phyloP scores from a whole-genome alignment of 805 yeast species.

The Lipomyces lipofer region DNA sequence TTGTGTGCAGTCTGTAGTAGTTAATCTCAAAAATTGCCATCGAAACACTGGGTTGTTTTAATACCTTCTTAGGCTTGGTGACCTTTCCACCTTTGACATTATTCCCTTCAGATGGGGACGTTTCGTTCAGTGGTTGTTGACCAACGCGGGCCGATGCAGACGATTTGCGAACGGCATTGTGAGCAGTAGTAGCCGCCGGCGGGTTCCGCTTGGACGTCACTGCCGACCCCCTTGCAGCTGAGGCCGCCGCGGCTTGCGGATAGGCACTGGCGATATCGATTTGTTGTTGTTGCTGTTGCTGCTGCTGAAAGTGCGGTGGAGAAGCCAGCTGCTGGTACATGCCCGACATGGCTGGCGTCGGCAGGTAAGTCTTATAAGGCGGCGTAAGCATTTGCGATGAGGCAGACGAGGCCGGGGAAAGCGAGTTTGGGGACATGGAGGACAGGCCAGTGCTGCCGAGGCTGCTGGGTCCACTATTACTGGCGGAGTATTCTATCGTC shows the following conservation, averaged over 20 bases:
- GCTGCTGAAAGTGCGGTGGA: background rate
- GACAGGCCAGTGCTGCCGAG: slow-evolving; percentile 1
- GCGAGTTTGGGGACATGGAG: slow-evolving; percentile 17
- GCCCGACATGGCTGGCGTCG: slow-evolving; percentile 16
- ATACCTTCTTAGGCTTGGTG: slow-evolving; percentile 38
- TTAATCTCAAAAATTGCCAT: background rate
- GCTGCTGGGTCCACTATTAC: background rate
- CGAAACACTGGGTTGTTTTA: background rate
- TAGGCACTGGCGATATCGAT: background rate
- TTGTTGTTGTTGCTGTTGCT: slow-evolving; percentile 1
- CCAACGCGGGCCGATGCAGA: slow-evolving; percentile 4
- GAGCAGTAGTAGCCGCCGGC: slow-evolving; percentile 5
- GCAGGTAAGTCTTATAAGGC: slow-evolving; percentile 12
- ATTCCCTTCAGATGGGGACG: slow-evolving; percentile 13
- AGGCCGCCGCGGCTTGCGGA: background rate
- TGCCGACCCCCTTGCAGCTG: background rate
- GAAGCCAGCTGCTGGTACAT: slow-evolving; percentile 5
- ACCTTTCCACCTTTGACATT: slow-evolving; percentile 33
- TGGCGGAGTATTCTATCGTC: slow-evolving; percentile 2
- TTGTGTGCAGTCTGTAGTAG: slow-evolving; percentile 63
- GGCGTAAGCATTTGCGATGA: slow-evolving; percentile 18
- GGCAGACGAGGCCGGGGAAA: slow-evolving; percentile 20
- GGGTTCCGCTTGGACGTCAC: slow-evolving; percentile 9
- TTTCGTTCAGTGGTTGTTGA: background rate
- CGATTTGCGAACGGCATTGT: slow-evolving; percentile 11